These are phyloP conservation scores for Pyrenopolyporus hunteri DNA, from an alignment of 495 filamentous ascomycete genomes.

Conservation along the genomic window DNA sequence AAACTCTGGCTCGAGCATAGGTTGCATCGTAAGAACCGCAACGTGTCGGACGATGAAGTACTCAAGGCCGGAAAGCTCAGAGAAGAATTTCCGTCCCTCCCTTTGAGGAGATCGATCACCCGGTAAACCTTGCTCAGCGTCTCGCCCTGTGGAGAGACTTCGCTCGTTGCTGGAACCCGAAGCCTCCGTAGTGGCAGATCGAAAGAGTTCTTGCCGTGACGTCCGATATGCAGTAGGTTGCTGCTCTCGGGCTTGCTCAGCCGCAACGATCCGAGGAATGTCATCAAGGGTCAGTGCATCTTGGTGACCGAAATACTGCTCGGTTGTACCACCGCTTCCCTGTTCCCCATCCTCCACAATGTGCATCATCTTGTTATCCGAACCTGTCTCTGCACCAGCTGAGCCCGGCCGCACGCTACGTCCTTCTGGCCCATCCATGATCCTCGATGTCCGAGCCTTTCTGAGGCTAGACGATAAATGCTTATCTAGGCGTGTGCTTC, in stretches of 20 bases:
- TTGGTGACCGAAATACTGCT: conserved; percentile 84
- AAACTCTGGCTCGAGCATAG: conserved; percentile 86
- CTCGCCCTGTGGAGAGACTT: conserved; percentile 70
- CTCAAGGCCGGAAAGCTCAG: conserved; percentile 91
- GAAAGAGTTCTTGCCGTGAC: conserved; percentile 74
- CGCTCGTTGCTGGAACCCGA: conserved; percentile 77
- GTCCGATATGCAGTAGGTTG: conserved; percentile 73
- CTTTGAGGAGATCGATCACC: conserved; percentile 59
- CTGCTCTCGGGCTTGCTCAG: conserved; percentile 92
- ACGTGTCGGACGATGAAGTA: conserved; percentile 97
- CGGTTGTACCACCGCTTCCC: conserved; percentile 72
- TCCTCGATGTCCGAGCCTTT: conserved; percentile 86
- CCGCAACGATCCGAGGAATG: conserved; percentile 95
- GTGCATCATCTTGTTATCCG: conserved; percentile 65
- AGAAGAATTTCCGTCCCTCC: conserved; percentile 82
- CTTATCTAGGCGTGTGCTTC: conserved; percentile 92
- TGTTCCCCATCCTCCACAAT: conserved; percentile 87
- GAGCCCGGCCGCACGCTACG: conserved; percentile 78
- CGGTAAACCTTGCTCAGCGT: conserved; percentile 51
- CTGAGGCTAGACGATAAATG: conserved; percentile 89
- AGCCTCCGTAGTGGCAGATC: conserved; percentile 66
- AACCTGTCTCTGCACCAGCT: conserved; percentile 68
- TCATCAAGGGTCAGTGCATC: conserved; percentile 94
- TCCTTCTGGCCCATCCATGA: conserved; percentile 90
- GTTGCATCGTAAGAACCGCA: conserved; percentile 94